phyloP scores from a whole-genome alignment of 1,284 basidiomycete genomes.

The Malassezia equina region DNA sequence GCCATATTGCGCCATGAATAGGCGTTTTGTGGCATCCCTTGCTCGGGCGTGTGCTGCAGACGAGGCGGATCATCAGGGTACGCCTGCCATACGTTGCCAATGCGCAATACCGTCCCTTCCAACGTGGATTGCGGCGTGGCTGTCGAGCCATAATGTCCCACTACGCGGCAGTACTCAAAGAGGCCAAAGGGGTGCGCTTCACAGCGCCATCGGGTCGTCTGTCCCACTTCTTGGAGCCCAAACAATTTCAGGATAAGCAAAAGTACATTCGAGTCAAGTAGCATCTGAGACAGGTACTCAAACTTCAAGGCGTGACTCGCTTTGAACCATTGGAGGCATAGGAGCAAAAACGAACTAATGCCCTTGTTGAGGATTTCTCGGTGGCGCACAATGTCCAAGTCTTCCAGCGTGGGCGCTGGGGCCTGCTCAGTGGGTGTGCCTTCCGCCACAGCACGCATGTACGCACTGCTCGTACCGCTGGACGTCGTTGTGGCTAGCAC shows the following conservation, averaged over 20 bases:
- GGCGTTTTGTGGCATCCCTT: slow-evolving; percentile 50
- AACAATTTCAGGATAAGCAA: slow-evolving; percentile 96
- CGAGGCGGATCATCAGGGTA: slow-evolving; percentile 10
- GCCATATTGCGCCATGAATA: slow-evolving; percentile 99
- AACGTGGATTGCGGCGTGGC: slow-evolving; percentile 18
- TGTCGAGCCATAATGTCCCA: slow-evolving; percentile 49
- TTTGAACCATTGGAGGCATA: slow-evolving; percentile 96
- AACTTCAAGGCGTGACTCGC: slow-evolving; percentile 86
- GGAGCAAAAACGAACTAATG: slow-evolving; percentile 81
- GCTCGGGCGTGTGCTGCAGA: slow-evolving; percentile 11
- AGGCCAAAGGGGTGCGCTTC: slow-evolving; percentile 74
- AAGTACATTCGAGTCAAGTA: slow-evolving; percentile 90
- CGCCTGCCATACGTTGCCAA: slow-evolving; percentile 22
- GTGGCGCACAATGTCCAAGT: slow-evolving; percentile 86
- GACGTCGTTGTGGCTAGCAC: slow-evolving; percentile 43
- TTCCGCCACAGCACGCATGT: slow-evolving; percentile 39
- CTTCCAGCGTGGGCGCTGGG: slow-evolving; percentile 74
- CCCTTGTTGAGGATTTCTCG: slow-evolving; percentile 96
- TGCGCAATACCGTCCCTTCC: slow-evolving; percentile 22
- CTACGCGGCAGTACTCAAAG: slow-evolving; percentile 80
- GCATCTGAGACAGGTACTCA: slow-evolving; percentile 84
- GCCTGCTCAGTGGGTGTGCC: slow-evolving; percentile 47
- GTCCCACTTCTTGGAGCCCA: slow-evolving; percentile 79
- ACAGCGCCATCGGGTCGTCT: slow-evolving; percentile 71
- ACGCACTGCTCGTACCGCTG: slow-evolving; percentile 38